These are phyloP conservation scores for Plasmodiophora brassicae DNA, from an alignment of 208 protist species.

Conservation along the genomic window DNA sequence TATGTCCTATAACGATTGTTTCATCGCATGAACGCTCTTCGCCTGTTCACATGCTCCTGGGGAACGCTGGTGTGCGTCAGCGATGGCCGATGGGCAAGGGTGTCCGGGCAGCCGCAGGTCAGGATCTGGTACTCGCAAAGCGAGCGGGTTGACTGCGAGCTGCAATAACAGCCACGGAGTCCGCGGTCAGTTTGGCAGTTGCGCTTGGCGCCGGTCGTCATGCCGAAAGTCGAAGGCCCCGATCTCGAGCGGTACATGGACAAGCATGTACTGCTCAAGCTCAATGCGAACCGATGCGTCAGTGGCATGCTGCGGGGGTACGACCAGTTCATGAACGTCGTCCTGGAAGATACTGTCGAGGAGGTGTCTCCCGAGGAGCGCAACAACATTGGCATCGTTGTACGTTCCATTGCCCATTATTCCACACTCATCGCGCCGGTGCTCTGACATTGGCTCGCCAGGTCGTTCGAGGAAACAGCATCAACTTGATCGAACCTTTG, in stretches of 20 bases:
- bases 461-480: conserved; percentile 56
- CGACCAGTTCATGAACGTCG: conserved; percentile 93
- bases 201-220: no score
- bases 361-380: conserved; percentile 66
- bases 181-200: no score
- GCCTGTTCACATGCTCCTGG: no score
- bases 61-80: no score
- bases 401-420: conserved; percentile 47
- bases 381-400: conserved; percentile 76
- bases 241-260: conserved; percentile 51
- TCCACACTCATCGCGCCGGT: neutral
- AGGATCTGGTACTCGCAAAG: no score
- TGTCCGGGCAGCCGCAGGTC: no score
- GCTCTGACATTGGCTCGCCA: neutral
- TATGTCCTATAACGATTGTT: no score
- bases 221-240: conserved; percentile 45
- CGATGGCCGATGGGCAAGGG: no score
- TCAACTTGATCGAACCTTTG: conserved; percentile 52
- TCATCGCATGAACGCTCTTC: no score
- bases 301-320: conserved; percentile 86
- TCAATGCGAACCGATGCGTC: conserved; percentile 87
- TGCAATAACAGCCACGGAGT: no score
- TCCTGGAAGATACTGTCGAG: conserved; percentile 89
- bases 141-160: no score
- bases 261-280: conserved; percentile 64